Evolutionary conservation across 2,329 filamentous ascomycete genomes (phyloP), one percentile per base, ranked within the genome.

Genomic region (Colletotrichum sp.): DNA sequence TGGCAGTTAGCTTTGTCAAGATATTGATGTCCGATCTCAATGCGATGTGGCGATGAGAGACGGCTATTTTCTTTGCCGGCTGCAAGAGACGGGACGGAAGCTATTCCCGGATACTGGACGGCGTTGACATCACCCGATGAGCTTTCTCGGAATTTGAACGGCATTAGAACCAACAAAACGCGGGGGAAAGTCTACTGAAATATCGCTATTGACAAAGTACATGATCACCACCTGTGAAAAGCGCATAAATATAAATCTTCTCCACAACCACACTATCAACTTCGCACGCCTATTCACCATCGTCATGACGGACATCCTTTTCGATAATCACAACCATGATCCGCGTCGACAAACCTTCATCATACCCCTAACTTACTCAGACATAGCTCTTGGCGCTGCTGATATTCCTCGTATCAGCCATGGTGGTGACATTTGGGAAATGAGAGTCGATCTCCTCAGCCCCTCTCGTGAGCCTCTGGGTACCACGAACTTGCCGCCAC

Each of bases 101-200:
- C 39, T n/a, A 10, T 44, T 44, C 18, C 39, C 39, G 18, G 18
- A n/a, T 44, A 4, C 1, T 44, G 9, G 39, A 44, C 39, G 39
- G 39, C 39, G 9, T 44, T 44, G 39, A 44, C 39, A 44, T 44
- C 9, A 44, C 39, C 18, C 39, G 39, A 44, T 44, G 39, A 44
- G 39, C 39, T 44, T n/a, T n/a, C 39, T n/a, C 39, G 5, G 39
- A 44, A 12, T 44, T n/a, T 44, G 39, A 44, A 44, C 18, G 39
- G 18, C 18, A 44, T 12, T n/a, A 10, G 9, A 18, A n/a, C 9
- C 18, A 12, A 6, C 5, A n/a, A n/a, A n/a, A 44, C 18, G 39
- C 18, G 39, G 18, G 9, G 39, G 3, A 7, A 12, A 0, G 1
- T 44, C 39, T 12, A n/a, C 5, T 12, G 0, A 12, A 2, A n/a